Base-by-base conservation (phyloP, 2,329 filamentous ascomycete species). In the Verticillium klebahnii region DNA sequence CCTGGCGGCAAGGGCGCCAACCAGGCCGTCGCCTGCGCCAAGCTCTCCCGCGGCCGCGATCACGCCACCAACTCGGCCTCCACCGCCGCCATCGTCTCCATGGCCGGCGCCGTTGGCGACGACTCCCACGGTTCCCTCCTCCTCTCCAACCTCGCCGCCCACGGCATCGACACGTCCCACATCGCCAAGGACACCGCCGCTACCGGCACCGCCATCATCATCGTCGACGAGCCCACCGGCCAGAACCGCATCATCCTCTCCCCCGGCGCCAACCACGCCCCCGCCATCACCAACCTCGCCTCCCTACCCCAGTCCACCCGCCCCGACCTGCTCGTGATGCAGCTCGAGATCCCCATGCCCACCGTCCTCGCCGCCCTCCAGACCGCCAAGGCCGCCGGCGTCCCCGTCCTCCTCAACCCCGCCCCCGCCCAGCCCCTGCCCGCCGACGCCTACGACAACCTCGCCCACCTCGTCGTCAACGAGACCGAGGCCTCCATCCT, bases 1-100 rank as follows among this genome's bases (percentile, higher is more conserved):
- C 89, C 90, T 34, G 95, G 94, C 69, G 94, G 95, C 62, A 99
- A 99, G 78, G 94, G 94, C 66, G 93, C 93, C 64, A 98, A 98
- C 80, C 94, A 98, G 79, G 93, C 93, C 63, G 91, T 97, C 61
- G 92, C 93, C 29, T 93, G 90, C 77, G 91, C 89, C 58, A 91
- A 94, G 65, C 85, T 96, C 58, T 95, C 91, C 1, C 85, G 89
- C 57, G 71, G 81, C 32, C 63, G 63, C 45, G 55, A 34, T 34
- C 52, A 23, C 36, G 45, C 34, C 29, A 68, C 72, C 36, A 63
- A 71, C 63, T 67, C 74, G 60, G 63, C 70, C 56, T 72, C 82
- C 36, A 69, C 76, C 5, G 64, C 69, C 19, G 71, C 74, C 40
- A 67, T 72, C 45, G 84, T 93, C 45, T 80, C 84, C 69, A 93